These are phyloP conservation scores for Tetrastigma voinierianum DNA, from an alignment of 164 flowering plant genomes.

Conservation along the genomic window DNA sequence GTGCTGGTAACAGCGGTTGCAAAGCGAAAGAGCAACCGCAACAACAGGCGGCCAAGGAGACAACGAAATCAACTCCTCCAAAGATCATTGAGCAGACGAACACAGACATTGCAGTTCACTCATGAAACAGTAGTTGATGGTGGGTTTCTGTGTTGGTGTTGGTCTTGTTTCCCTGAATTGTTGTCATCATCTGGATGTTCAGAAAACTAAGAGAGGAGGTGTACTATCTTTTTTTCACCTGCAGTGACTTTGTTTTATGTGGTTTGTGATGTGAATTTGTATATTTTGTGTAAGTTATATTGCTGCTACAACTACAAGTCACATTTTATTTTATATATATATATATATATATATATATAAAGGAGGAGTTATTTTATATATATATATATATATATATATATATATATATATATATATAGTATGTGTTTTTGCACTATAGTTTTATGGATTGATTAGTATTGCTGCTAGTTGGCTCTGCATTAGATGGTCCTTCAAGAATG, in stretches of 20 bases:
- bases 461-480: too few species aligned
- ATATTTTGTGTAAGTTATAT: constrained; percentile 38
- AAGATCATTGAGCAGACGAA: constrained; percentile 30
- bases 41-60: constrained; percentile 33
- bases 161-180: constrained; percentile 7
- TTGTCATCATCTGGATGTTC: constrained; percentile 13
- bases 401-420: too few species aligned
- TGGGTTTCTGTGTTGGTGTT: not conserved
- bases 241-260: constrained; percentile 31
- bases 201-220: constrained; percentile 16
- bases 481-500: too few species aligned
- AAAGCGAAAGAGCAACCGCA: constrained; percentile 33
- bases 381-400: too few species aligned
- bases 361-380: too few species aligned
- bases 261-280: constrained; percentile 39
- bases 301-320: constrained; percentile 20
- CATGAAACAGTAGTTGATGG: constrained; percentile 32
- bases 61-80: constrained; percentile 22
- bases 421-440: too few species aligned
- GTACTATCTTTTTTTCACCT: constrained; percentile 20
- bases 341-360: constrained; percentile 22
- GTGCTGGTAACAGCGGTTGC: constrained; percentile 17
- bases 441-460: too few species aligned
- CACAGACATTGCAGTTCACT: constrained; percentile 45
- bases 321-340: too few species aligned